Evolutionary conservation across 1,139 yeast species (phyloP).

Genomic region (Yamadazyma dushanensis): DNA sequence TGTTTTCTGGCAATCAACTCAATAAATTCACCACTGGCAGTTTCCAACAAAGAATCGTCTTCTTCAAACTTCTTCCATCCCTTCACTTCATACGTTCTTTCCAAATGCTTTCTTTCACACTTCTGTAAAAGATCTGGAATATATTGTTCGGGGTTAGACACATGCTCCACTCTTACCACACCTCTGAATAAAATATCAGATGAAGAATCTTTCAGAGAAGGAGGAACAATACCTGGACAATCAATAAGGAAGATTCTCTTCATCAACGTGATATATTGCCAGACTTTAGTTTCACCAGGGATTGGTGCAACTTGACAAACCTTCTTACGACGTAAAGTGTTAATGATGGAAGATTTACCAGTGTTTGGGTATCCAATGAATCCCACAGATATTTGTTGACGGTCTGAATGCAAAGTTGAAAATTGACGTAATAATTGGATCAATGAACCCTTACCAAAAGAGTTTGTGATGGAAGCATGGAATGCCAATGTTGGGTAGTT

Average conservation of each 20-base stretch:
- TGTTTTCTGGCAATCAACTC: conserved; percentile 90
- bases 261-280: conserved; percentile 98
- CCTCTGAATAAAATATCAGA: conserved; percentile 96
- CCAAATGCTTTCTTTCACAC: conserved; percentile 88
- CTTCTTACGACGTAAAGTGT: conserved; percentile 89
- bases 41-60: conserved; percentile 36
- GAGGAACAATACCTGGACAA: conserved; percentile 99
- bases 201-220: conserved; percentile 83
- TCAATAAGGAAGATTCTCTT: conserved; percentile 91
- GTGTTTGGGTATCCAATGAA: conserved; percentile 97
- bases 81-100: conserved; percentile 89
- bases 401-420: conserved; percentile 84
- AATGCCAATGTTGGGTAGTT: conserved; percentile 94
- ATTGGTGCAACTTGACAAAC: conserved; percentile 98
- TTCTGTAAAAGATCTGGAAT: conserved; percentile 84
- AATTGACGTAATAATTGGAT: conserved; percentile 93
- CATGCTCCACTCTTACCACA: conserved; percentile 97
- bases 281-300: conserved; percentile 98
- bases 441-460: conserved; percentile 95
- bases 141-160: conserved; percentile 91
- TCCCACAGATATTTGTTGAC: conserved; percentile 96
- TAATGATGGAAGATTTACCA: conserved; percentile 94
- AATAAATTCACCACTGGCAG: conserved; percentile 75
- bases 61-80: conserved; percentile 74
- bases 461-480: conserved; percentile 96